Conservation (phyloP, 2,329 filamentous ascomycete genomes). For the Fusarium subglutinans region DNA sequence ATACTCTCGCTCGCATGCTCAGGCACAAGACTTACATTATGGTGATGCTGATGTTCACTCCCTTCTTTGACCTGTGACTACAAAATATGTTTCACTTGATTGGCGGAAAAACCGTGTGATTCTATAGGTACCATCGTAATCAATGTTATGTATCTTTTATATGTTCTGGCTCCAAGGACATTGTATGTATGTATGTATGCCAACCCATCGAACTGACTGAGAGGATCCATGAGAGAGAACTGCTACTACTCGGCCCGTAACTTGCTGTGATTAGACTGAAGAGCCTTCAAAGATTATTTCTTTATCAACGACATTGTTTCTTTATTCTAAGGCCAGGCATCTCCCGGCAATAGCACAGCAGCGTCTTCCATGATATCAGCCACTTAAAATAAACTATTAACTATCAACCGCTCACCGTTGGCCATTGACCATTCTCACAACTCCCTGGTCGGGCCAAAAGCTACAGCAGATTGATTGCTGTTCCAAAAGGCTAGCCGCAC, state of each 20-base stretch:
- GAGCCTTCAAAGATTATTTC: fast-evolving
- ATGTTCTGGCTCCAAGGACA: neutral
- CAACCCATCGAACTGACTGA: neutral
- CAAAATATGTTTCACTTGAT: no score
- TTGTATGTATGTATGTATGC: no score
- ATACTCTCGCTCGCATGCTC: neutral
- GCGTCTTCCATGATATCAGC: neutral
- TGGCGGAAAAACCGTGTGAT: fast-evolving
- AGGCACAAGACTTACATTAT: neutral
- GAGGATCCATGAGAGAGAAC: neutral
- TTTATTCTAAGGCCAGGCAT: no score
- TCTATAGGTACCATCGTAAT: fast-evolving
- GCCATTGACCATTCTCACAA: no score
- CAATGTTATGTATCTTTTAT: neutral
- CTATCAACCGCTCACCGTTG: no score
- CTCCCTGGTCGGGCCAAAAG: no score
- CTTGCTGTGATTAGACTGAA: fast-evolving
- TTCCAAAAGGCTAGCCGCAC: no score
- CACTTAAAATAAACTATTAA: no score
- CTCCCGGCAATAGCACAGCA: neutral
- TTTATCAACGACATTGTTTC: neutral
- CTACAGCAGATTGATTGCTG: no score
- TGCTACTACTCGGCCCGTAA: no score
- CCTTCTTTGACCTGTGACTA: neutral
- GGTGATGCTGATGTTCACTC: neutral